phyloP scores from a whole-genome alignment of 2,329 filamentous ascomycete genomes.

The Zymoseptoria brevis region DNA sequence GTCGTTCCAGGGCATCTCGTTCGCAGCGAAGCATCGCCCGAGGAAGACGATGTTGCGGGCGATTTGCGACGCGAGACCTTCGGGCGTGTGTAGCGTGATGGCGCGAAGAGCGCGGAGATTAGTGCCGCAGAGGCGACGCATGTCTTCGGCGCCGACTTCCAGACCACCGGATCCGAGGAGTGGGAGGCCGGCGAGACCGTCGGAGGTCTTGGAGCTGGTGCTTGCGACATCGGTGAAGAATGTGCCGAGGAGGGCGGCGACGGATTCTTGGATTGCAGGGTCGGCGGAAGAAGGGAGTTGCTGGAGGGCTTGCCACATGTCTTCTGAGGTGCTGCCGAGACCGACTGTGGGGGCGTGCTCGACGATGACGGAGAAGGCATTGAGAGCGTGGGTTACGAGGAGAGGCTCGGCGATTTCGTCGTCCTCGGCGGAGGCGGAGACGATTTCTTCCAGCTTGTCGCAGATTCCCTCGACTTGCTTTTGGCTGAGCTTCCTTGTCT shows the following conservation, averaged over 20 bases:
- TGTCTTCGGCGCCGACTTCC: slow-evolving; percentile 54
- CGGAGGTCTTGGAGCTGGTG: slow-evolving; percentile 44
- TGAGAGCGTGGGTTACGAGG: slow-evolving; percentile 64
- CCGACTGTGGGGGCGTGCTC: slow-evolving; percentile 57
- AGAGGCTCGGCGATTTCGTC: slow-evolving; percentile 58
- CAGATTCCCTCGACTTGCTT: slow-evolving; percentile 59
- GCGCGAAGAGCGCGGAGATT: slow-evolving; percentile 54
- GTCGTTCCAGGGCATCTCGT: slow-evolving; percentile 43
- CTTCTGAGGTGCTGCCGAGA: slow-evolving; percentile 51
- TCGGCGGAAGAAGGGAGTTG: slow-evolving; percentile 60
- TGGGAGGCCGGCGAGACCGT: slow-evolving; percentile 49
- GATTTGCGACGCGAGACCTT: slow-evolving; percentile 68
- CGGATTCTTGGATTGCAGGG: slow-evolving; percentile 65
- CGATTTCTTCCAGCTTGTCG: slow-evolving; percentile 43
- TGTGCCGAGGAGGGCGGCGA: slow-evolving; percentile 64
- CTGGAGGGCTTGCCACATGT: slow-evolving; percentile 65
- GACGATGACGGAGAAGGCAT: slow-evolving; percentile 59
- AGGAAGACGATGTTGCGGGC: slow-evolving; percentile 79
- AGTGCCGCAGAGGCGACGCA: slow-evolving; percentile 52
- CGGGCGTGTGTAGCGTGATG: slow-evolving; percentile 49
- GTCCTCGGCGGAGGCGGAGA: slow-evolving; percentile 42
- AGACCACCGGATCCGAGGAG: slow-evolving; percentile 66
- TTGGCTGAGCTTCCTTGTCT: slow-evolving; percentile 53
- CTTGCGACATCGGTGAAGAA: slow-evolving; percentile 74
- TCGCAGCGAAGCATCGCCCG: slow-evolving; percentile 56